A percentile compares a stretch with the other conserved stretches of the same genome.
Conservation (phyloP, 345 rosid species). For the Psidium guajava region DNA sequence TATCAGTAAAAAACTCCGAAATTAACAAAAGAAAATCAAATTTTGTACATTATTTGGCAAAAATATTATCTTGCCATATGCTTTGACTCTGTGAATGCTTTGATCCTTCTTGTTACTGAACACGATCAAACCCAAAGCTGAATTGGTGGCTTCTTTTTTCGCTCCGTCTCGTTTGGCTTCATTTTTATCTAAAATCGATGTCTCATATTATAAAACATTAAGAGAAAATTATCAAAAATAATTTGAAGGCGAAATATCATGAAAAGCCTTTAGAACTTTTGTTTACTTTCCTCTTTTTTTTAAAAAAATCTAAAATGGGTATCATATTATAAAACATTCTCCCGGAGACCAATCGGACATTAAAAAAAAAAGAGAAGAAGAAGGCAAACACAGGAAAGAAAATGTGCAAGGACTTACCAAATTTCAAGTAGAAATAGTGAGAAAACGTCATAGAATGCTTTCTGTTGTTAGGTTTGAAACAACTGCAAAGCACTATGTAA, state of each 20-base stretch:
- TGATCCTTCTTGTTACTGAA: not conserved
- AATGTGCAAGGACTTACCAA: not conserved
- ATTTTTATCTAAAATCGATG: too few relatives aligned
- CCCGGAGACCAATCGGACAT: not conserved
- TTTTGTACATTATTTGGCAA: too few relatives aligned
- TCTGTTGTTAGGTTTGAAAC: fast-evolving
- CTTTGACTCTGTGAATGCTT: not conserved
- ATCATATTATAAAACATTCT: not conserved
- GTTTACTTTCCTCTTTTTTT: not conserved
- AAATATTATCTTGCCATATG: too few relatives aligned
- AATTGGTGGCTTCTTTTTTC: not conserved
- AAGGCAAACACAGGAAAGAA: not conserved
- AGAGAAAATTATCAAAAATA: not conserved
- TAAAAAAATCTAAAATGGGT: not conserved
- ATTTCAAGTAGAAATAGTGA: not conserved
- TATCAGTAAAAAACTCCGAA: too few relatives aligned
- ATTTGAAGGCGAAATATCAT: not conserved
- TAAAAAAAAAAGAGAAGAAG: not conserved
- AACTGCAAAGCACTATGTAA: not conserved
- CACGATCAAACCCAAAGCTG: not conserved
- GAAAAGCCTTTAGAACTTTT: not conserved
- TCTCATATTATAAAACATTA: too few relatives aligned
- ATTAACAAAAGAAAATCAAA: too few relatives aligned
- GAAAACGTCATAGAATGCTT: not conserved
- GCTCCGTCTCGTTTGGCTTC: not conserved